These are phyloP conservation scores for Bolboschoenus planiculmis DNA, from an alignment of 176 grass and related monocot species.

Conservation along the genomic window DNA sequence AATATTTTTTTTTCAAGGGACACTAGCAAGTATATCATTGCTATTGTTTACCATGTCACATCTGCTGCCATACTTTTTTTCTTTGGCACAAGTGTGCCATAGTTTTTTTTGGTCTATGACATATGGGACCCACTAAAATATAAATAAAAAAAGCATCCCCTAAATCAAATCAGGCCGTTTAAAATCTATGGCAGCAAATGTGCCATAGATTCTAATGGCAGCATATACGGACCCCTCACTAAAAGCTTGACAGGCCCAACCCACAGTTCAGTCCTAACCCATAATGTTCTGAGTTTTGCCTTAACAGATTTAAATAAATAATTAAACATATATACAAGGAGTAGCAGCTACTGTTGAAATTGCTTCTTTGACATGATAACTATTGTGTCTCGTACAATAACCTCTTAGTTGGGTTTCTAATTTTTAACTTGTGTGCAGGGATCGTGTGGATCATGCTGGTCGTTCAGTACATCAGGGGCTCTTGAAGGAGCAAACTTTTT, in stretches of 20 bases:
- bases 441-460: conserved; percentile 87
- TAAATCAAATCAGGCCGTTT: too few species aligned
- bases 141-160: too few species aligned
- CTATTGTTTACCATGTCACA: not conserved
- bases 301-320: not conserved
- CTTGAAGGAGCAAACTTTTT: conserved; percentile 78
- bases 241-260: not conserved
- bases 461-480: conserved; percentile 70
- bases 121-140: too few species aligned
- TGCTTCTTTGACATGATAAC: not conserved
- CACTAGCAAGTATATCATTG: not conserved
- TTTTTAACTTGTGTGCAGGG: conserved; percentile 35
- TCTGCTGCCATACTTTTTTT: too few species aligned
- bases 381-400: not conserved
- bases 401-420: not conserved
- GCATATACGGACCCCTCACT: too few species aligned
- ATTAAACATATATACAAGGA: not conserved
- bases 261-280: not conserved
- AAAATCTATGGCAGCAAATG: too few species aligned
- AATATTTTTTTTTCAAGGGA: not conserved
- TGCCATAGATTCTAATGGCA: too few species aligned
- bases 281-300: not conserved
- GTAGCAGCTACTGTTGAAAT: not conserved
- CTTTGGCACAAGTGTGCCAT: too few species aligned
- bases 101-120: too few species aligned